A percentile compares a stretch with the other conserved stretches of the same genome.
phyloP scores from a whole-genome alignment of 768 basidiomycete species.

The Lanmaoa rubissima region DNA sequence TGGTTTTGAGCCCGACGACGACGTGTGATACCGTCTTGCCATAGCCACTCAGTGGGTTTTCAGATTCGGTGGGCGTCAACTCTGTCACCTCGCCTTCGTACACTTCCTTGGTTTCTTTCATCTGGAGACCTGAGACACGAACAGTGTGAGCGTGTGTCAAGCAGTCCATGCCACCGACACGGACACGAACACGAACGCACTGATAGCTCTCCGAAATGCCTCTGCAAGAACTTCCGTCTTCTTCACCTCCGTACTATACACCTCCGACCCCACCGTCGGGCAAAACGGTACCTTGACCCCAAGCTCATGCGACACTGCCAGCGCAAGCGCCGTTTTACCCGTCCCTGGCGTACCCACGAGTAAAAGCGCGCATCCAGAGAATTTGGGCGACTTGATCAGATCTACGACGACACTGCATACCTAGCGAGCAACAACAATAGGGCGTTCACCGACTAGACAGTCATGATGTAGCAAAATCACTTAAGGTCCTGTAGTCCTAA shows the following conservation, averaged over 20 bases:
- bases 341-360: slow-evolving; percentile 96
- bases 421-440: slow-evolving; percentile 37
- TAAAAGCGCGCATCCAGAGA: slow-evolving; percentile 89
- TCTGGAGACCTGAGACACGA: slow-evolving; percentile 63
- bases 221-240: slow-evolving; percentile 98
- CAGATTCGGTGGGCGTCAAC: slow-evolving; percentile 91
- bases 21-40: slow-evolving; percentile 99
- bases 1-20: slow-evolving; percentile 92
- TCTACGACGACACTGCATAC: slow-evolving; percentile 91
- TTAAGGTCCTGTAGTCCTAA: slow-evolving; percentile 28
- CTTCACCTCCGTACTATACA: slow-evolving; percentile 96
- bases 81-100: slow-evolving; percentile 99
- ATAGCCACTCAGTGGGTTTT: slow-evolving; percentile 96
- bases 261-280: slow-evolving; percentile 97
- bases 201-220: slow-evolving; percentile 92
- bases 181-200: slow-evolving; percentile 44
- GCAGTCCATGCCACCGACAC: too few relatives aligned
- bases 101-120: slow-evolving; percentile 99
- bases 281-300: slow-evolving; percentile 96
- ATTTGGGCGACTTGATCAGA: slow-evolving; percentile 86
- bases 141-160: not conserved
- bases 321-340: slow-evolving; percentile 94
- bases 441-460: not conserved
- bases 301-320: slow-evolving; percentile 94
- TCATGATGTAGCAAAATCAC: not conserved